A percentile compares a stretch with the other conserved stretches of the same genome.
Conservation (phyloP, 257 asterid species). For the Plantago major region DNA sequence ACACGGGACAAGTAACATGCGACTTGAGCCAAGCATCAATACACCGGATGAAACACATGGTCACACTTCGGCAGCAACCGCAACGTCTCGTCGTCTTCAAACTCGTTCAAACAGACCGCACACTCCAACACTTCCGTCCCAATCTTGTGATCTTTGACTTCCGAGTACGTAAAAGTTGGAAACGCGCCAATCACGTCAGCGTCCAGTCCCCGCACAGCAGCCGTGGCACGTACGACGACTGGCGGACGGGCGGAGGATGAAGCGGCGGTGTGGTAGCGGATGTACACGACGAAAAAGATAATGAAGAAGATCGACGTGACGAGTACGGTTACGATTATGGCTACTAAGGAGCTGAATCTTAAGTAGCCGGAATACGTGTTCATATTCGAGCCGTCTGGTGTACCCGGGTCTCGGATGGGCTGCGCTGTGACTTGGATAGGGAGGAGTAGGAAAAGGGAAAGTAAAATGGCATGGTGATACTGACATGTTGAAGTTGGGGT, state of each 20-base stretch:
- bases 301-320: slow-evolving; percentile 39
- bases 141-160: slow-evolving; percentile 10
- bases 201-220: slow-evolving; percentile 9
- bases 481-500: too few species aligned
- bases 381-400: neutral
- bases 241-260: slow-evolving; percentile 12
- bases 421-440: slow-evolving; percentile 9
- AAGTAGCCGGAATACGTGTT: slow-evolving; percentile 14
- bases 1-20: slow-evolving; percentile 52
- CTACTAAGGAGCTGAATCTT: slow-evolving; percentile 38
- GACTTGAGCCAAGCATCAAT: slow-evolving; percentile 45
- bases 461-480: too few species aligned
- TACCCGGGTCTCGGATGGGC: slow-evolving; percentile 10
- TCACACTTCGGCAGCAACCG: slow-evolving; percentile 13
- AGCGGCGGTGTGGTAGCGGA: slow-evolving; percentile 36
- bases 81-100: slow-evolving; percentile 2
- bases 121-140: slow-evolving; percentile 10
- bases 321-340: slow-evolving; percentile 37
- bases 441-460: neutral
- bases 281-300: slow-evolving; percentile 24
- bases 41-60: slow-evolving; percentile 34
- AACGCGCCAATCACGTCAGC: neutral
- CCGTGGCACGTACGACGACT: slow-evolving; percentile 23
- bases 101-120: slow-evolving; percentile 10
- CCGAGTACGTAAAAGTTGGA: slow-evolving; percentile 8